Evolutionary conservation across 2,329 filamentous ascomycete species (phyloP), one percentile per base, ranked within the genome.

Genomic region (Colletotrichum higginsianum): DNA sequence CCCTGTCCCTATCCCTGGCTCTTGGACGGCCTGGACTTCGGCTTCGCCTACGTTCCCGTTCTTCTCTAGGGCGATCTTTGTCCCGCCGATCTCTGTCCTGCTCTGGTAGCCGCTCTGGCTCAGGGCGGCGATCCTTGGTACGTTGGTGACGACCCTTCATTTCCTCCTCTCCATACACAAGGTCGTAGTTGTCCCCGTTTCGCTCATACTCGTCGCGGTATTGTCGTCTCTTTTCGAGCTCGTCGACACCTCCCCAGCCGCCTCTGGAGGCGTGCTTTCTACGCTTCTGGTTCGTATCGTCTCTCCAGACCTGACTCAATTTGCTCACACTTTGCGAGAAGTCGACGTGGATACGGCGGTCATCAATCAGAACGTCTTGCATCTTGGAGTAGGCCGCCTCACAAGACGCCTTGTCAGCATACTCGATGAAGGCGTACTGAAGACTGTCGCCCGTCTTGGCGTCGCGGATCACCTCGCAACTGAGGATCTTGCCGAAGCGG

Each of bases 351-450:
- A 99, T 99, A 52, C 96, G 92, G 75, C 98, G 94, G 77, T 99
- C 96, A 78, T 99, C 96, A 75, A 99, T 98, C 66, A 99, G 85
- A 2, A 98, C 96, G 2, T 93, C 94, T 81, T 99, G 95, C 96
- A 99, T 99, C 84, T 99, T 99, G 85, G 97, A 96, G 79, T 98
- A 99, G 3, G 96, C 96, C 63, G 94, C 91, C 83, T 99, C 96
- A 80, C 96, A 98, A 64, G 96, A 93, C 75, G 92, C 90, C 83
- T 98, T 96, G 66, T 97, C 93, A 70, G 96, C 94, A 77, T 96
- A 99, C 80, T 99, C 96, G 78, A 99, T 97, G 76, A 99, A 99
- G 1, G 96, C 95, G 79, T 99, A 99, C 80, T 99, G 96, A 60
- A 99, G 84, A 78, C 94, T 98, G 82, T 99, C 96, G 4, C 95